A percentile compares a stretch with the other conserved stretches of the same genome.
These are phyloP conservation scores for Blastocladiella britannica DNA, from an alignment of 192 early-diverging fungal species.

Conservation along the genomic window DNA sequence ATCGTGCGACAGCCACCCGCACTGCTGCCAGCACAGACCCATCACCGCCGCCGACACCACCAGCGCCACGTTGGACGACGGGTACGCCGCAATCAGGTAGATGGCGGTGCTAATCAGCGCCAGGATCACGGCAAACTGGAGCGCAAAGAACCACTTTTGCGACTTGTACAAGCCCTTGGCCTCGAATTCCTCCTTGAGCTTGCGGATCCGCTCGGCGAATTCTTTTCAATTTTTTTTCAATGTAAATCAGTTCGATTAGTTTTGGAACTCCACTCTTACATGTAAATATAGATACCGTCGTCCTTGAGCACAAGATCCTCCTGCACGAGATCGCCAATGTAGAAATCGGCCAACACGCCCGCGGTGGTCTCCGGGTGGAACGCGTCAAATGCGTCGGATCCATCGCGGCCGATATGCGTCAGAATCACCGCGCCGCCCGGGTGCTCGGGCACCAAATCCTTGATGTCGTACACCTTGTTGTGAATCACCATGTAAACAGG, in stretches of 20 bases:
- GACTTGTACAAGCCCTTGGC: conserved; percentile 38
- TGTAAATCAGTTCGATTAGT: conserved; percentile 1
- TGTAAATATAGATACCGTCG: too few species aligned
- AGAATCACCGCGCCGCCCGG: conserved; percentile 57
- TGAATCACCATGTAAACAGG: conserved; percentile 41
- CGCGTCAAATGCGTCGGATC: conserved; percentile 49
- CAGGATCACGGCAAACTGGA: conserved; percentile 34
- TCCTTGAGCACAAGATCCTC: conserved; percentile 22
- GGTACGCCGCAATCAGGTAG: conserved; percentile 22
- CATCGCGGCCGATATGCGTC: conserved; percentile 55
- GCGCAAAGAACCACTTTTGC: conserved; percentile 44
- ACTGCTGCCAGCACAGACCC: conserved; percentile 65
- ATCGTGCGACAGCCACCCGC: conserved; percentile 66
- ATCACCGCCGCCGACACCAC: conserved; percentile 28
- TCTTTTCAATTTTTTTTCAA: conserved; percentile 2
- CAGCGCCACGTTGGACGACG: conserved; percentile 27
- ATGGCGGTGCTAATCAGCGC: conserved; percentile 24
- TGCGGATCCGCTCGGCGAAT: conserved; percentile 39
- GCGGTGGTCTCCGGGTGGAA: conserved; percentile 48
- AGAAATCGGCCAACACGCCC: conserved; percentile 46
- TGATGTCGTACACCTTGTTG: conserved; percentile 60
- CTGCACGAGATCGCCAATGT: conserved; percentile 44
- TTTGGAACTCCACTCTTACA: too few species aligned
- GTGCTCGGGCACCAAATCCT: conserved; percentile 51
- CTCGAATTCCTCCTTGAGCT: conserved; percentile 28